Evolutionary conservation across 106 monocot genomes (phyloP).

Genomic region (Dactylorhiza incarnata): DNA sequence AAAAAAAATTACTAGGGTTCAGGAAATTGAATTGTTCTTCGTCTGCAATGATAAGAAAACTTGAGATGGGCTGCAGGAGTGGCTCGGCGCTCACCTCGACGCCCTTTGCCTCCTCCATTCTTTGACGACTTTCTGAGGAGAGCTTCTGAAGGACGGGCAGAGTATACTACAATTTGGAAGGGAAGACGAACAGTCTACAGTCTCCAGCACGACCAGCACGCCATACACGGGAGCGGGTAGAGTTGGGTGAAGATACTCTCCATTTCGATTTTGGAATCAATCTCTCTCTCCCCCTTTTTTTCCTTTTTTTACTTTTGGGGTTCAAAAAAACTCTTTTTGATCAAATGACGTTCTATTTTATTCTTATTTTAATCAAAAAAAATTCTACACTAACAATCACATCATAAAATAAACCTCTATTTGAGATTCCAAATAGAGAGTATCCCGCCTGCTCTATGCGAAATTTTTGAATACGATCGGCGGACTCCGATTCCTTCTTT

Average conservation of each 20-base stretch:
- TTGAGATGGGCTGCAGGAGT: neutral
- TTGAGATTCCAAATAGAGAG: no score
- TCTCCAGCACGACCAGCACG: neutral
- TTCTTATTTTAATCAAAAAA: no score
- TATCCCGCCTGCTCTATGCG: no score
- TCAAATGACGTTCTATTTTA: no score
- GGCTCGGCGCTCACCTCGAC: neutral
- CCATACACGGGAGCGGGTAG: neutral
- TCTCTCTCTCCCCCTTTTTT: neutral
- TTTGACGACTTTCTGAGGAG: neutral
- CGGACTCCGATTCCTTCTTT: no score
- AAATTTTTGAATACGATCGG: no score
- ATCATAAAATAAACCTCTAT: no score
- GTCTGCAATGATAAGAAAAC: neutral
- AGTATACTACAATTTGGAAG: neutral
- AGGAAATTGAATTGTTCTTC: neutral
- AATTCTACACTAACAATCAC: no score
- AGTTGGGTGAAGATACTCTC: neutral
- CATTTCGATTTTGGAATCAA: neutral
- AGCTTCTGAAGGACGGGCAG: neutral
- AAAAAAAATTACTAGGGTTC: neutral
- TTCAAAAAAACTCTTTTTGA: no score
- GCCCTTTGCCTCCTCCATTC: neutral
- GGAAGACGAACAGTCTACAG: neutral
- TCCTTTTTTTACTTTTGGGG: no score